Evolutionary conservation across 371 early-diverging fungal genomes (phyloP).

Genomic region (Mucor plumbeus): DNA sequence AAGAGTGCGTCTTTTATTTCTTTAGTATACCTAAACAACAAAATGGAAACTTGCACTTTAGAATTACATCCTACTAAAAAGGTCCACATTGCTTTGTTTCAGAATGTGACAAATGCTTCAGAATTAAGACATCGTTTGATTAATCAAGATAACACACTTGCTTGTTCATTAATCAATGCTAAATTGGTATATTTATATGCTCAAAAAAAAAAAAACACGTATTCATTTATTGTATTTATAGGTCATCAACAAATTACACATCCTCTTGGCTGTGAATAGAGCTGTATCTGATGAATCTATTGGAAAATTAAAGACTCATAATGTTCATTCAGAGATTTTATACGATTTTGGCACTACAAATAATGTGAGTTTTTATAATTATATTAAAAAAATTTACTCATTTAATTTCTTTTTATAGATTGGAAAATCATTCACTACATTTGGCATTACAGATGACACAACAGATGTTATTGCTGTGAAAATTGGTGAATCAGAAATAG

Average conservation of each 20-base stretch:
- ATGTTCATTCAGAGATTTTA: conserved; percentile 62
- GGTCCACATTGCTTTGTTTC: conserved; percentile 59
- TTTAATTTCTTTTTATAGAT: conserved; percentile 38
- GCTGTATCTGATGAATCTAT: conserved; percentile 55
- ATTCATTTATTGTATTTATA: conserved; percentile 17
- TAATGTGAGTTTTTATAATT: conserved; percentile 24
- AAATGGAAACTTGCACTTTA: conserved; percentile 62
- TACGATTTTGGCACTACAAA: conserved; percentile 59
- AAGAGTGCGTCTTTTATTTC: background rate
- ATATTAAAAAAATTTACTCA: background rate
- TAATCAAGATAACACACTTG: conserved; percentile 53
- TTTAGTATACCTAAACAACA: background rate
- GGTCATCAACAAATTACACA: conserved; percentile 57
- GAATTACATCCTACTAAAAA: conserved; percentile 54
- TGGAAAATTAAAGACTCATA: conserved; percentile 58
- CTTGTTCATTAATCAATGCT: conserved; percentile 60
- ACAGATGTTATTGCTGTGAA: conserved; percentile 55
- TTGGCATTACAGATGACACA: conserved; percentile 56
- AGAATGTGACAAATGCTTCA: conserved; percentile 54
- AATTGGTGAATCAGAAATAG: conserved; percentile 48
- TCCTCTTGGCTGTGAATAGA: conserved; percentile 54
- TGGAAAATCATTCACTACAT: conserved; percentile 56
- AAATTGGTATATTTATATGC: conserved; percentile 36
- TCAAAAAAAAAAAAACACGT: background rate
- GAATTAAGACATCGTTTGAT: conserved; percentile 55